Evolutionary conservation across 495 filamentous ascomycete genomes (phyloP), one percentile per base, ranked within the genome.

Genomic region (Penicillium longicatenatum): DNA sequence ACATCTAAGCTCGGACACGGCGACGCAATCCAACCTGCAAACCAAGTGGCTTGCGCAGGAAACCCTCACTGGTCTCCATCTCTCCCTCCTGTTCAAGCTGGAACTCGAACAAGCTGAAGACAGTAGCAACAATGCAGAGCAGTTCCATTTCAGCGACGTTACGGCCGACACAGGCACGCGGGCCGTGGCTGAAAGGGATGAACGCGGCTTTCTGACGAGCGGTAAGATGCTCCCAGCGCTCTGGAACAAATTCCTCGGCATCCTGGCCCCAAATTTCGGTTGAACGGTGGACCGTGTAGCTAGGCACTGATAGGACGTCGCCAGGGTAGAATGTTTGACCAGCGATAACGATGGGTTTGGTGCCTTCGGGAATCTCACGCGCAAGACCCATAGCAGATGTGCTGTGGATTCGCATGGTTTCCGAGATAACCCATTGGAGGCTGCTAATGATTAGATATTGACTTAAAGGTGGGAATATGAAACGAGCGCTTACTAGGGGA

Each of bases 141-240:
- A 97, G 78, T 69, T 96, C 92, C 91, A 97, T 94, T 81, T 96
- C 92, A 1, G 92, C 92, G 19, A 97, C 89, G 67, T 93, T 93
- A 45, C 90, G 71, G 0, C 92, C 92, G n/a, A 96, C 90, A 60
- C 92, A 96, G 7, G 87, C 82, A 19, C 92, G 73, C 2, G 92
- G 91, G 0, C 92, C 92, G 49, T 89, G 83, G 58, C 83, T 87
- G 70, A 97, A 97, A 0, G 92, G 92, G 48, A 97, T 57, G 60
- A 97, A 97, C 0, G 88, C 86, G 20, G 80, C 80, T 72, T 91
- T 91, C 64, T 93, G 90, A 45, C 79, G 75, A 17, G 83, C 55
- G 8, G 85, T 91, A 4, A 86, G 57, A 7, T 66, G 67, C 51
- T 65, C 68, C 91, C 91, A 97, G 41, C 93, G 79, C 66, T 93